These are phyloP conservation scores for Didymellaceae sp. DNA, from an alignment of 2,329 filamentous ascomycete genomes.

Conservation along the genomic window DNA sequence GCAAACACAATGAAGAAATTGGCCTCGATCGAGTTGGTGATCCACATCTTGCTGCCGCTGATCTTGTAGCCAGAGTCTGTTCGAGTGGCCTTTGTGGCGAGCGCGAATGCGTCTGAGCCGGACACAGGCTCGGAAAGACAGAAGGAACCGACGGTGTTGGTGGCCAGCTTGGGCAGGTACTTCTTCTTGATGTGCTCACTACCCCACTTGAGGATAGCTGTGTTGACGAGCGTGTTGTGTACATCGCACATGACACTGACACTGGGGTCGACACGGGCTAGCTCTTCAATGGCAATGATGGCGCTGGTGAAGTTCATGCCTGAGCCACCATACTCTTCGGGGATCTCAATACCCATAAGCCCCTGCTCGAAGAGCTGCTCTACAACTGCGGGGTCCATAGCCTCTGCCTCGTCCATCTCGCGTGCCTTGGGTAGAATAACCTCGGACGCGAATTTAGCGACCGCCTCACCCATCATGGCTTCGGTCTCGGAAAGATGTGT, in stretches of 20 bases:
- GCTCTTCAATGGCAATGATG: conserved; percentile 95
- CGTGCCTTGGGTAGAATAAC: conserved; percentile 88
- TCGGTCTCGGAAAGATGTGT: conserved; percentile 91
- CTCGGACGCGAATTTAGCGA: conserved; percentile 89
- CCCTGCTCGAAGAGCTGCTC: conserved; percentile 97
- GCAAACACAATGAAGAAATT: conserved; percentile 98
- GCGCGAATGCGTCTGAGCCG: conserved; percentile 93
- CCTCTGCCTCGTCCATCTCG: conserved; percentile 96
- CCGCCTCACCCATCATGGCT: conserved; percentile 83
- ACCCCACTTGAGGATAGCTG: conserved; percentile 84
- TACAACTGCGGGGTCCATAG: conserved; percentile 86
- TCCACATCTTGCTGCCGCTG: conserved; percentile 98
- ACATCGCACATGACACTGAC: conserved; percentile 96
- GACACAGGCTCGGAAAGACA: conserved; percentile 92
- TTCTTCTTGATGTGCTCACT: conserved; percentile 78
- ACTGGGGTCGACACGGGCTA: conserved; percentile 90
- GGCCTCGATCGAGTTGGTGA: conserved; percentile 95
- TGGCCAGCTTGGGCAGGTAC: conserved; percentile 89
- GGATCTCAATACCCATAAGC: conserved; percentile 96
- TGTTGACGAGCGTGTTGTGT: conserved; percentile 98
- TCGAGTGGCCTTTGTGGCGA: conserved; percentile 88
- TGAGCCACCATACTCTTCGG: conserved; percentile 93
- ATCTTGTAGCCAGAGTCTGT: conserved; percentile 85
- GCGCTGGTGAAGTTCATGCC: conserved; percentile 99
- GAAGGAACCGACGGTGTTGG: conserved; percentile 87